Conservation (phyloP, 306 rosid genomes). For the Vicia faba region DNA sequence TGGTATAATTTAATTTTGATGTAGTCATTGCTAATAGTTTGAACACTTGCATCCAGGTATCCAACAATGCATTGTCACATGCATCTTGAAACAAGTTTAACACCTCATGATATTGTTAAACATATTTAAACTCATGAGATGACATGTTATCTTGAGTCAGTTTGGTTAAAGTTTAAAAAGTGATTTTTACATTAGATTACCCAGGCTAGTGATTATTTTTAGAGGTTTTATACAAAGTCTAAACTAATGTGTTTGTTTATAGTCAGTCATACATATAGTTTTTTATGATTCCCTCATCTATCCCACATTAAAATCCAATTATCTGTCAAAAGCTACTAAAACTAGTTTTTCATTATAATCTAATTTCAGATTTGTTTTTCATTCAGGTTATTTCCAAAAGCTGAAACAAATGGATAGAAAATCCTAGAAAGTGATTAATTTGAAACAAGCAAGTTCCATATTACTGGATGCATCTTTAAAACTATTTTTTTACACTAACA, state of each 20-base stretch:
- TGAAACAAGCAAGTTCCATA: neutral
- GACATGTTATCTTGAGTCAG: neutral
- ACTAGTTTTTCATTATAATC: neutral
- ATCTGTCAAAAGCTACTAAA: neutral
- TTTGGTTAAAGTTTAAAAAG: neutral
- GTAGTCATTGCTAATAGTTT: neutral
- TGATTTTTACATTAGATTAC: neutral
- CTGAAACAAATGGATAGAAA: neutral
- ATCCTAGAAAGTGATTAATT: neutral
- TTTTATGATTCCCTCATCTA: neutral
- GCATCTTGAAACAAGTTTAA: neutral
- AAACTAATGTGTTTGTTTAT: neutral
- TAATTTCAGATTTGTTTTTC: neutral
- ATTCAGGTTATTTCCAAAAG: neutral
- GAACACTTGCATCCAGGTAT: neutral
- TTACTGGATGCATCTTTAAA: neutral
- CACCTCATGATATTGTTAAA: conserved; percentile 1
- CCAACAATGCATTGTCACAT: neutral
- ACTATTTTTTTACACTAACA: too few species aligned
- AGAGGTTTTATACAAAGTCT: neutral
- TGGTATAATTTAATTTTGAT: conserved; percentile 13
- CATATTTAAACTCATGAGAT: neutral
- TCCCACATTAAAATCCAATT: neutral
- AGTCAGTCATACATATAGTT: neutral
- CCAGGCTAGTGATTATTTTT: neutral